Conservation (phyloP, 1,284 basidiomycete species). For the Polyporus tsugae region DNA sequence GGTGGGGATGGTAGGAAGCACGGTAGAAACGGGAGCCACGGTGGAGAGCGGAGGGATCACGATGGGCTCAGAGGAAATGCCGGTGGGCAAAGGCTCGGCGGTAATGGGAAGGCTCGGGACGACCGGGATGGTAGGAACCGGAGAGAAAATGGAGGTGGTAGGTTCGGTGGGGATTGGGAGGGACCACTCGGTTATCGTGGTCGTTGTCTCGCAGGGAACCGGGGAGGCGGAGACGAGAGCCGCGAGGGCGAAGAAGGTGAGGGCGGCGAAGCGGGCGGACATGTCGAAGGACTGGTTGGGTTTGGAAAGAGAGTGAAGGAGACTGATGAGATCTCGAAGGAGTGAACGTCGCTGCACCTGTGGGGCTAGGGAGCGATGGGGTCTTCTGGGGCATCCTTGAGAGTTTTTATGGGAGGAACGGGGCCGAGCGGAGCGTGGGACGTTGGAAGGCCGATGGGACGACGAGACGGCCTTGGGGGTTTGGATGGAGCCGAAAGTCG, state of each 20-base stretch:
- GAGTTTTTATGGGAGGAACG: not conserved
- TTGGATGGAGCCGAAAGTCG: not conserved
- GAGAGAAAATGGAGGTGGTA: too few relatives aligned
- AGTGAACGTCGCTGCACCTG: constrained; percentile 4
- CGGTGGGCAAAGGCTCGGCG: not conserved
- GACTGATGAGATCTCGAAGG: not conserved
- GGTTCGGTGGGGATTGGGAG: not conserved
- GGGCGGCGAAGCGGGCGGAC: not conserved
- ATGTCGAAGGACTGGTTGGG: not conserved
- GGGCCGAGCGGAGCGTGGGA: not conserved
- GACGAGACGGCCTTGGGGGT: not conserved
- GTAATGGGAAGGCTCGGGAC: not conserved
- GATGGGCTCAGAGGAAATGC: not conserved
- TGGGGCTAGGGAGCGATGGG: constrained; percentile 6
- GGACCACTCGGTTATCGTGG: not conserved
- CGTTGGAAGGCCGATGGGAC: not conserved
- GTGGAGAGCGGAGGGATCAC: not conserved
- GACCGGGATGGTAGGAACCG: too few relatives aligned
- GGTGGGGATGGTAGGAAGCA: not conserved
- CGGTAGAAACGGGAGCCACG: not conserved
- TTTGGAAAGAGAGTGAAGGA: not conserved
- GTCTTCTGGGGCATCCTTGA: not conserved
- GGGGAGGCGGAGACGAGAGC: not conserved
- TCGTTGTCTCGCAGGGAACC: not conserved
- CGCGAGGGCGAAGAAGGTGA: constrained; percentile 1